A percentile compares a stretch with the other conserved stretches of the same genome.
phyloP scores from a whole-genome alignment of 352 stramenopile genomes.

The Aphanomyces cochlioides region DNA sequence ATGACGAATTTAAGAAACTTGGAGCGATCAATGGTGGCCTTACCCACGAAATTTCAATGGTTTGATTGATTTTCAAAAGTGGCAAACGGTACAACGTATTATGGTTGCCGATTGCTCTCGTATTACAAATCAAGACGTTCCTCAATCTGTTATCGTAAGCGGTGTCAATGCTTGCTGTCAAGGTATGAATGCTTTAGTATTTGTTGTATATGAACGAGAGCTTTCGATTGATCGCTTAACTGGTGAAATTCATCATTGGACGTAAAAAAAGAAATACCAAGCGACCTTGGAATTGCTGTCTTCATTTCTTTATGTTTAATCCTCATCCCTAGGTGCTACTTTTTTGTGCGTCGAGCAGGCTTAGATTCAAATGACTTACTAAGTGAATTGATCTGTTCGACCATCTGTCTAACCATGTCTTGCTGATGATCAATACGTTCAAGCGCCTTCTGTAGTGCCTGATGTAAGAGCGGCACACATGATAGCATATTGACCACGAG shows the following conservation, averaged over 20 bases:
- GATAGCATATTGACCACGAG: neutral
- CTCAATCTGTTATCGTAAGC: neutral
- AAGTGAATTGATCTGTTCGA: neutral
- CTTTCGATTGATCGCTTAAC: conserved; percentile 23
- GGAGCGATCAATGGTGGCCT: conserved; percentile 34
- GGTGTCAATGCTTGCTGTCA: conserved; percentile 19
- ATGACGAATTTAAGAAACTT: conserved; percentile 33
- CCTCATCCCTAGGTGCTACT: too few relatives aligned
- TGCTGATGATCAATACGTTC: neutral
- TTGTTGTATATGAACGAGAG: conserved; percentile 14
- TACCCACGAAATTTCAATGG: conserved; percentile 31
- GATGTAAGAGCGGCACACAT: neutral
- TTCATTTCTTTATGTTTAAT: too few relatives aligned
- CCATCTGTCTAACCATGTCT: neutral
- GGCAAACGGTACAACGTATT: conserved; percentile 17
- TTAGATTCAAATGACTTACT: too few relatives aligned
- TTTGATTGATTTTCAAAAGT: conserved; percentile 33
- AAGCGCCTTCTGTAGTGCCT: neutral
- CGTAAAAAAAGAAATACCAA: neutral
- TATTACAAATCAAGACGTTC: conserved; percentile 22
- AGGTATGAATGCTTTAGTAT: conserved; percentile 16
- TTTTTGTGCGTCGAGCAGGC: neutral
- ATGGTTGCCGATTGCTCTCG: conserved; percentile 30
- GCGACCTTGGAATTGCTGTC: neutral
- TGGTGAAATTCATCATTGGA: conserved; percentile 4